Conservation (phyloP, 768 basidiomycete genomes). For the Mycena olivaceomarginata region DNA sequence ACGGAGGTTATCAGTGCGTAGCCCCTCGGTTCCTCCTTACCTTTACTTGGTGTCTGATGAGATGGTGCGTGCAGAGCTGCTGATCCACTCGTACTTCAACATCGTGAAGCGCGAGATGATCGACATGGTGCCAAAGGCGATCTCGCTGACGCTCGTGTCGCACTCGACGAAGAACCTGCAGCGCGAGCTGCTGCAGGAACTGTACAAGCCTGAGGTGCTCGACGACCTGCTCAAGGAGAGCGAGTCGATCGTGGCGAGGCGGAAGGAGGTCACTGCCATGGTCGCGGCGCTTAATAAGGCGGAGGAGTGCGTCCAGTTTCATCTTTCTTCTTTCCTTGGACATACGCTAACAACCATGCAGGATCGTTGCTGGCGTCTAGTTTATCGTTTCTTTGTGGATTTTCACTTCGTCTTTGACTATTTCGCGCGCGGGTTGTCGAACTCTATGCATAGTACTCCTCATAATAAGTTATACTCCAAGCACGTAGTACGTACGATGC, state of each 20-base stretch:
- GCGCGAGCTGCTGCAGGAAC: conserved; percentile 93
- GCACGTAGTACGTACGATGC: not conserved
- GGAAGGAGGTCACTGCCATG: conserved; percentile 97
- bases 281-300: conserved; percentile 96
- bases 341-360: conserved; percentile 46
- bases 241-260: conserved; percentile 90
- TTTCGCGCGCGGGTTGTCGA: conserved; percentile 4
- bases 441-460: conserved; percentile 38
- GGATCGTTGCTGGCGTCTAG: conserved; percentile 81
- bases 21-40: conserved; percentile 12
- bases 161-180: conserved; percentile 97
- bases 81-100: conserved; percentile 98
- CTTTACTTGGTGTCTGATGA: conserved; percentile 6
- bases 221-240: conserved; percentile 97
- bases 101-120: conserved; percentile 99
- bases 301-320: conserved; percentile 84
- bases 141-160: conserved; percentile 92
- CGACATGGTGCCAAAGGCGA: conserved; percentile 99
- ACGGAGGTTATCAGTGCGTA: conserved; percentile 98
- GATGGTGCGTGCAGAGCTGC: conserved; percentile 77
- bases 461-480: conserved; percentile 30
- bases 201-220: conserved; percentile 97
- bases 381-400: conserved; percentile 8
- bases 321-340: conserved; percentile 29
- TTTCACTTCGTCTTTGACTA: not conserved